A percentile compares a stretch with the other conserved stretches of the same genome.
Conservation (phyloP, 1,284 basidiomycete genomes). For the Psilocybe mexicana region DNA sequence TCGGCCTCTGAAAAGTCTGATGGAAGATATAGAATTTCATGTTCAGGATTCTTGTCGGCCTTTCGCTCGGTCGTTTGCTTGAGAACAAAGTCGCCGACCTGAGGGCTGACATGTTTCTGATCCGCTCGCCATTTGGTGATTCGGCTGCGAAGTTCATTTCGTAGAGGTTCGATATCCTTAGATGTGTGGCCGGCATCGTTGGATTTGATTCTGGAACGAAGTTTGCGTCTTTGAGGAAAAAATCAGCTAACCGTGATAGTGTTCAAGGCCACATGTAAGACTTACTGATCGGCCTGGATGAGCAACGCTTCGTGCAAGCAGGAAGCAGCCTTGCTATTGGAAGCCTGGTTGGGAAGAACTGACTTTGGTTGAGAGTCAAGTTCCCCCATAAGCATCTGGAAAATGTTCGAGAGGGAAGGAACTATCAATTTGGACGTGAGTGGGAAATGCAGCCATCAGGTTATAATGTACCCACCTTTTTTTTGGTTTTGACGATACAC, state of each 20-base stretch:
- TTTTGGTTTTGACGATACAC: conserved; percentile 19
- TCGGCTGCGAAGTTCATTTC: conserved; percentile 5
- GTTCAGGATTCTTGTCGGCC: neutral
- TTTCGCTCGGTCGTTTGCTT: neutral
- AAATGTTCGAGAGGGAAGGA: conserved; percentile 15
- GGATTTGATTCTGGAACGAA: neutral
- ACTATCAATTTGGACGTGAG: conserved; percentile 8
- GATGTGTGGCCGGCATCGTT: neutral
- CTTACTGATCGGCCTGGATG: neutral
- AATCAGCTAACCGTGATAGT: neutral
- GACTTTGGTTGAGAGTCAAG: neutral
- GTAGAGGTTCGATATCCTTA: neutral
- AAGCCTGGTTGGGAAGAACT: neutral
- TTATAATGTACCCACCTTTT: conserved; percentile 10
- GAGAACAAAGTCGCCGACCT: conserved; percentile 6
- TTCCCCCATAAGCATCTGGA: neutral
- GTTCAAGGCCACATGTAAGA: neutral
- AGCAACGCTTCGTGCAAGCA: neutral
- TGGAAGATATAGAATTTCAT: conserved; percentile 14
- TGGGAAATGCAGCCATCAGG: too few relatives aligned
- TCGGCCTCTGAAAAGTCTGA: conserved; percentile 11
- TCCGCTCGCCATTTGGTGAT: conserved; percentile 8
- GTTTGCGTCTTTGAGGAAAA: neutral
- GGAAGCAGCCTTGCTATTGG: neutral
- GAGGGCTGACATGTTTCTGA: conserved; percentile 7